These are phyloP conservation scores for Lipomyces lipofer DNA, from an alignment of 805 yeast species.

Conservation along the genomic window DNA sequence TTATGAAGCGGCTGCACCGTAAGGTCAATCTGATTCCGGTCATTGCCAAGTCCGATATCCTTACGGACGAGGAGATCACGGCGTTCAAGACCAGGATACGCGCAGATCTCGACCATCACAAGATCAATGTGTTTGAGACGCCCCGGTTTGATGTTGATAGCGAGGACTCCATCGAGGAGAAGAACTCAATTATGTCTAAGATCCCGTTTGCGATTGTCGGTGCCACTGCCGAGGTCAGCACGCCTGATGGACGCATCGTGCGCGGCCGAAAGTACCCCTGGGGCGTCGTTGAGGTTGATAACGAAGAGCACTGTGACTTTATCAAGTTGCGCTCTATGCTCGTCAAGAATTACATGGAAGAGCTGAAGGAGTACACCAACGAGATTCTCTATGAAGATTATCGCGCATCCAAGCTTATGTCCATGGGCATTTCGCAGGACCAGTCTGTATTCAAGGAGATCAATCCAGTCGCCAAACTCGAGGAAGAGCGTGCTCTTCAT, in stretches of 20 bases:
- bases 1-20: conserved; percentile 83
- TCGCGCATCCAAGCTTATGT: conserved; percentile 75
- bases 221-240: conserved; percentile 70
- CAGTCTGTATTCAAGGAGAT: conserved; percentile 89
- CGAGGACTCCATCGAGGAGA: conserved; percentile 70
- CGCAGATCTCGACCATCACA: conserved; percentile 73
- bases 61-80: conserved; percentile 80
- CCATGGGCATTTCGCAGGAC: conserved; percentile 90
- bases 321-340: conserved; percentile 83
- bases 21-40: conserved; percentile 93
- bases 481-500: conserved; percentile 89
- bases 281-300: conserved; percentile 95
- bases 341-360: conserved; percentile 89
- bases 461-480: conserved; percentile 88
- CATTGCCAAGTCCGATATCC: conserved; percentile 90
- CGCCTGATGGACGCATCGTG: conserved; percentile 72
- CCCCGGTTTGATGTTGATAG: conserved; percentile 77
- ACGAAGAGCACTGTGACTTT: conserved; percentile 91
- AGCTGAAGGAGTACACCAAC: conserved; percentile 81
- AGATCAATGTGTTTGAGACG: conserved; percentile 76
- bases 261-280: conserved; percentile 95
- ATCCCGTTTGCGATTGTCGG: conserved; percentile 96
- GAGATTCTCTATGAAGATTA: conserved; percentile 80
- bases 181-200: conserved; percentile 63
- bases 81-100: conserved; percentile 71